Conservation (phyloP, 768 basidiomycete species). For the Lactifluus hygrophoroides region DNA sequence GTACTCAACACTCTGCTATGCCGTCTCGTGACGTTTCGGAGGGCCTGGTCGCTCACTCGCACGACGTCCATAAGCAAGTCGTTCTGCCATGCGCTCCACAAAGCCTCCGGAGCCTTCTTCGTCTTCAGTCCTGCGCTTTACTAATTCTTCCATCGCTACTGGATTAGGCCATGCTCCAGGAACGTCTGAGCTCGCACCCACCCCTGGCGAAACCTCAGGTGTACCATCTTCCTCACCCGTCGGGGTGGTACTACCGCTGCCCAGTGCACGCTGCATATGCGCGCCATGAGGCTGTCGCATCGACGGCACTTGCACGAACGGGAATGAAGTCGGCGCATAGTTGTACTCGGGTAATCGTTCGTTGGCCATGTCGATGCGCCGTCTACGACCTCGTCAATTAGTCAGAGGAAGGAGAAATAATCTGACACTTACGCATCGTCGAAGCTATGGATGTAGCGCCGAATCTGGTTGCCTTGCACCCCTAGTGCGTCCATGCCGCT, state of each 20-base stretch:
- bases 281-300: constrained; percentile 38
- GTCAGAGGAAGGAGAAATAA: constrained; percentile 3
- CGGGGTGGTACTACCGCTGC: constrained; percentile 18
- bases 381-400: constrained; percentile 33
- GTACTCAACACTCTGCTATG: constrained; percentile 24
- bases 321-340: constrained; percentile 26
- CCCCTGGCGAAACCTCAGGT: constrained; percentile 12
- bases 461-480: constrained; percentile 52
- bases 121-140: constrained; percentile 53
- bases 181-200: constrained; percentile 26
- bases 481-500: constrained; percentile 47
- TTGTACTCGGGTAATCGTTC: constrained; percentile 62
- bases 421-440: constrained; percentile 57
- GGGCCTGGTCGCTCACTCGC: constrained; percentile 39
- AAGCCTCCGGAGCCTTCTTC: constrained; percentile 40
- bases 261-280: constrained; percentile 7
- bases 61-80: constrained; percentile 45
- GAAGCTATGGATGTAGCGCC: constrained; percentile 58
- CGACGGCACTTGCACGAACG: constrained; percentile 52
- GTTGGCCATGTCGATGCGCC: constrained; percentile 63
- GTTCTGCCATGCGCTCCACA: constrained; percentile 55
- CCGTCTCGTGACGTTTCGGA: constrained; percentile 59
- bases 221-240: constrained; percentile 6
- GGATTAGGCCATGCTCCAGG: constrained; percentile 26
- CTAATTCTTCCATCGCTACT: constrained; percentile 52